Base-by-base conservation (phyloP, 2,329 filamentous ascomycete genomes). In the Fusarium temperatum region DNA sequence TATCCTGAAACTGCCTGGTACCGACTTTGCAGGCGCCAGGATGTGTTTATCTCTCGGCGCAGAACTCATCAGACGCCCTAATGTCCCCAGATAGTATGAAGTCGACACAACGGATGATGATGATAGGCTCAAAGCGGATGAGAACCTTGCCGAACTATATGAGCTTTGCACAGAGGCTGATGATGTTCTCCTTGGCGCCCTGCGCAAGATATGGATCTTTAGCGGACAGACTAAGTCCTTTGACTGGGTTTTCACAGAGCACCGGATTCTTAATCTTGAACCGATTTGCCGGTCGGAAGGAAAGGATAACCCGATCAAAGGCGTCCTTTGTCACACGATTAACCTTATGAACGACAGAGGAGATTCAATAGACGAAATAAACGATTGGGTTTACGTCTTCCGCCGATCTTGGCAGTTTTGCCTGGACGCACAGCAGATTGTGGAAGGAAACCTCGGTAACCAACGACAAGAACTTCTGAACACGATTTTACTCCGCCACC, bases 401-500 rank as follows among this genome's bases (percentile, higher is more conserved):
- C 50, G 35, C 17, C 59, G 70, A 10, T 74, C 70, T 5, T n/a
- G 39, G 5, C 62, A 70, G 15, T 74, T 74, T 17, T 58, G 51
- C 18, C 10, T 74, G 3, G 71, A 74, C 14, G 58, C 66, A 4
- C 45, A 59, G 24, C 50, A 58, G 11, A 56, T 67, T 1, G 18
- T 11, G 3, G 54, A 74, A n/a, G 39, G 24, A 8, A 50, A 35
- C 3, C 3, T 58, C 3, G 24, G 51, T 13, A 13, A 17, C 2
- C 38, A 54, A 20, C 44, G 53, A 15, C 26, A 22, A 15, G 4
- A 8, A 7, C 26, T 57, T 2, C 39, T 70, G 2, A n/a, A 58
- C 26, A 6, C 35, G 15, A 30, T 44, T 1, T 11, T 32, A 1
- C 17, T 32, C 6, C 28, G 26, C 0, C 6, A 57, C 15, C 14